These are phyloP conservation scores for Astrephomene gubernaculifera DNA, from an alignment of 139 green algal genomes.

Conservation along the genomic window DNA sequence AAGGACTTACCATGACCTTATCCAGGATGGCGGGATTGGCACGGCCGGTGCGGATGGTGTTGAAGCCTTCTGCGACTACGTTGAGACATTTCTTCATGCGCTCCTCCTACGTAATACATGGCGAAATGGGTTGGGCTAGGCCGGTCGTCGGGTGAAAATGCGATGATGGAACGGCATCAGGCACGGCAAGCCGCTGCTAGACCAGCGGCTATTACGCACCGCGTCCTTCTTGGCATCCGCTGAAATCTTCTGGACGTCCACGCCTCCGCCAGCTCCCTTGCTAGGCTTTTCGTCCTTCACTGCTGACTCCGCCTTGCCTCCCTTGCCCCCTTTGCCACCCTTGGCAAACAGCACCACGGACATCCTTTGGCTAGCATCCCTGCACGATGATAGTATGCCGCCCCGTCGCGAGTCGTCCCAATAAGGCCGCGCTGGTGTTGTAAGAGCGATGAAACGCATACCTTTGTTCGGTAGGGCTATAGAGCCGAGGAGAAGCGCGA, in stretches of 20 bases:
- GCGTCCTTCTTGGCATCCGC: slow-evolving; percentile 58
- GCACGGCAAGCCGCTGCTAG: too few relatives aligned
- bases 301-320: slow-evolving; percentile 5
- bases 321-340: slow-evolving; percentile 47
- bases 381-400: not conserved
- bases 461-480: not conserved
- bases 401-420: too few relatives aligned
- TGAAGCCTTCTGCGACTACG: slow-evolving; percentile 77
- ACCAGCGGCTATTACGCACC: too few relatives aligned
- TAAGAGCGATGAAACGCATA: not conserved
- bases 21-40: slow-evolving; percentile 94
- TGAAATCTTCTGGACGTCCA: slow-evolving; percentile 51
- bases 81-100: slow-evolving; percentile 88
- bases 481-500: not conserved
- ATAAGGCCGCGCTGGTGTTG: too few relatives aligned
- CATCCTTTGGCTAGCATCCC: not conserved
- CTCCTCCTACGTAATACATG: slow-evolving; percentile 75
- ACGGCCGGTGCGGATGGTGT: slow-evolving; percentile 92
- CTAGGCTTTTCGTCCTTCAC: slow-evolving; percentile 51
- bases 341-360: slow-evolving; percentile 33
- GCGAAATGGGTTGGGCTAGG: too few relatives aligned
- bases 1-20: slow-evolving; percentile 74
- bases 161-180: too few relatives aligned
- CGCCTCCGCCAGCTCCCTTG: slow-evolving; percentile 40
- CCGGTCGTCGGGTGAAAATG: too few relatives aligned